Base-by-base conservation (phyloP, 805 yeast genomes). In the Kazachstania viticola region DNA sequence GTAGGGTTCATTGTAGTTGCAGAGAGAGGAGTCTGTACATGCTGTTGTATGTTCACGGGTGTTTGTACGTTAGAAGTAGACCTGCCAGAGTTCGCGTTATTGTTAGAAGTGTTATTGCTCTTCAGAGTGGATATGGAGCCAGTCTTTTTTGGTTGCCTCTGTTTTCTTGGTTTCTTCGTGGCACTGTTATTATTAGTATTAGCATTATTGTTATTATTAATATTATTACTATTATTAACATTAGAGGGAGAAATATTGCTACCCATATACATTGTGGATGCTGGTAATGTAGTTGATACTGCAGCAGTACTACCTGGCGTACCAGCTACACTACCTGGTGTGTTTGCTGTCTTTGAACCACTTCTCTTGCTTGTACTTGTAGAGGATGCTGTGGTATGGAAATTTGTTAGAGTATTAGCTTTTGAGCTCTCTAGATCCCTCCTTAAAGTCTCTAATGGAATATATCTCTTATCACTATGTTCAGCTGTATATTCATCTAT, bases 111-210 rank as follows among this genome's bases (percentile, higher is more conserved):
- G 11, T 8, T 19, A n/a, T n/a, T 41, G 23, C 40, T 34, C 25
- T 48, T 44, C 6, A 21, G 16, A 13, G 22, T 29, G 17, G 31
- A 9, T 8, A 16, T 17, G 4, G 27, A 16, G 9, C 13, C 17
- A 16, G 23, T 4, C 24, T 24, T 29, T 24, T 25, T 32, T 18
- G 30, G 25, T 22, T 35, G 39, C 25, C 55, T 47, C 26, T 54
- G 51, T 29, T 48, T 49, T 30, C 54, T 36, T 31, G 51, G 49
- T 21, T 49, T 51, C 35, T 50, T 50, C 4, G 48, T 33, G 7
- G 46, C 28, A 3, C 43, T 31, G 17, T 39, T 35, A 14, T 44
- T 31, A 14, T 38, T 31, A 15, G 39, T 38, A 19, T 8, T 19
- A 11, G 7, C 11, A 8, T 19, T 15, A 5, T 34, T 27, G n/a